phyloP scores from a whole-genome alignment of 2,329 filamentous ascomycete species.

The Colletotrichum sp. region DNA sequence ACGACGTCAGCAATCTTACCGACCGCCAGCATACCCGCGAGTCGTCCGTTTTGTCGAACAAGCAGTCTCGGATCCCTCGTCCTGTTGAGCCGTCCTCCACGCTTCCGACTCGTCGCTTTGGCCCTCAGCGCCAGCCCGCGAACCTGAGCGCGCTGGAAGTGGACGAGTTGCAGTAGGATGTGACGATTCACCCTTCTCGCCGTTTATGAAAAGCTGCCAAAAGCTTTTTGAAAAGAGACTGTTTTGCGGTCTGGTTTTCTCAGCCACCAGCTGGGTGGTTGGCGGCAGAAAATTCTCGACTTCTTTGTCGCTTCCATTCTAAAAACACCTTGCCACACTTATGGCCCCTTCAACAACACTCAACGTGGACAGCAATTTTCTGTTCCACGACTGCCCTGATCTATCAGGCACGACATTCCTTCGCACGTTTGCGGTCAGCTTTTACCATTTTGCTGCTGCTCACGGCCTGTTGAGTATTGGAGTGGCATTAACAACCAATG shows the following conservation, averaged over 20 bases:
- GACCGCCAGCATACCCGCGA: background rate
- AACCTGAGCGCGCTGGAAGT: conserved; percentile 28
- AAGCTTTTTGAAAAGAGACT: background rate
- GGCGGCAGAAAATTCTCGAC: background rate
- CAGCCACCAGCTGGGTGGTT: background rate
- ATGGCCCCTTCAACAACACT: background rate
- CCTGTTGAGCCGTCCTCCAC: conserved; percentile 22
- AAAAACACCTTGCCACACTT: background rate
- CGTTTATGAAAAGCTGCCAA: background rate
- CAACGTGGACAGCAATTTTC: background rate
- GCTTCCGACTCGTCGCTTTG: conserved; percentile 28
- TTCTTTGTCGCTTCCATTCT: background rate
- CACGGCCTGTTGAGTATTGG: background rate
- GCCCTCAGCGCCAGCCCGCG: conserved; percentile 26
- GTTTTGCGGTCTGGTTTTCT: background rate
- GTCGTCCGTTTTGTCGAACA: background rate
- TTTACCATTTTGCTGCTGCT: background rate
- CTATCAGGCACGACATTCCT: background rate
- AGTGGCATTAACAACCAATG: background rate
- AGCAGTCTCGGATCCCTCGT: conserved; percentile 24
- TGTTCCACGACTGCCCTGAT: background rate
- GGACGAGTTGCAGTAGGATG: conserved; percentile 38
- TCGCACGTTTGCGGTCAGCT: background rate
- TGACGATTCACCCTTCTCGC: background rate
- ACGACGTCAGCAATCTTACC: background rate